These are phyloP conservation scores for Oenanthe javanica DNA, from an alignment of 140 eudicot genomes.

Conservation along the genomic window DNA sequence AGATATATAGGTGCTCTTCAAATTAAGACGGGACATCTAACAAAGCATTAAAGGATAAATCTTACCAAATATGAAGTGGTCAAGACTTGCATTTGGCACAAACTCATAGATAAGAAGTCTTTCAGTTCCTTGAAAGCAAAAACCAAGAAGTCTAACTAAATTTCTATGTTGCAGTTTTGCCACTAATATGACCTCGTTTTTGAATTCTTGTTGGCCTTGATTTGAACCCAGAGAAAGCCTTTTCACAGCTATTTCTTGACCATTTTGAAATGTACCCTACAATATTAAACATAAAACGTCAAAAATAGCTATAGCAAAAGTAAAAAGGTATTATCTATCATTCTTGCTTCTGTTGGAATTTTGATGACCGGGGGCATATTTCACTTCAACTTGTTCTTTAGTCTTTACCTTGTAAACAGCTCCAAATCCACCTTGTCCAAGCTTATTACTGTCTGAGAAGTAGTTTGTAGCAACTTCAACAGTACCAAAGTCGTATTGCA, in stretches of 20 bases:
- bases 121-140: conserved; percentile 13
- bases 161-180: conserved; percentile 21
- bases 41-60: background rate
- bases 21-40: background rate
- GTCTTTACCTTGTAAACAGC: conserved; percentile 13
- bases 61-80: conserved; percentile 14
- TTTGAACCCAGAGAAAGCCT: conserved; percentile 21
- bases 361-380: background rate
- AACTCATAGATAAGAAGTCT: conserved; percentile 19
- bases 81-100: conserved; percentile 16
- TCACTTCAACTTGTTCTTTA: background rate
- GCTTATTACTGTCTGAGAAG: conserved; percentile 21
- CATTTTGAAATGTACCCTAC: conserved; percentile 17
- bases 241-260: conserved; percentile 34
- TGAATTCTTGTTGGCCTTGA: conserved; percentile 27
- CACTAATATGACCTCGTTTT: conserved; percentile 14
- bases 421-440: conserved; percentile 39
- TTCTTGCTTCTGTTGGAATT: background rate
- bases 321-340: too few species aligned
- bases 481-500: conserved; percentile 16
- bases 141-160: conserved; percentile 18
- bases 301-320: background rate
- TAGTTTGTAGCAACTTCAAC: conserved; percentile 21
- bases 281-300: background rate
- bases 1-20: background rate